Base-by-base conservation (phyloP, 257 asterid genomes). In the Capsicum baccatum region DNA sequence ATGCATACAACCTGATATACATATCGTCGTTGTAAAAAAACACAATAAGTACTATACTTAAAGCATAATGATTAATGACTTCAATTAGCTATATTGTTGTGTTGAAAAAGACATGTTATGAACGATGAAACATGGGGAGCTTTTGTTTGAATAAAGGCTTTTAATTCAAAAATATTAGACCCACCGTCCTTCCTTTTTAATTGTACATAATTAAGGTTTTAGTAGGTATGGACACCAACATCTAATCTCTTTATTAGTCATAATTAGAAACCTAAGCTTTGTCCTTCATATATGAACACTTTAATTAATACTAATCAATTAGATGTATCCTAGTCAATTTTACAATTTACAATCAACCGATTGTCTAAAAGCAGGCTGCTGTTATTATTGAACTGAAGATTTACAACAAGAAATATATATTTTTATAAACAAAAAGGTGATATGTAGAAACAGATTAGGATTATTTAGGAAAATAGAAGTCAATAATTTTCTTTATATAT, bases 81-180 rank as follows among this genome's bases (percentile, higher is more conserved):
- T 48, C 16, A n/a, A 73, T 48, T 73, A 19, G 12, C 80, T 48
- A 48, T 0, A 56, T n/a, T 57, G 84, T 73, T 80, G 85, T 3
- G 85, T 74, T n/a, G 69, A 74, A 79, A 58, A 76, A 54, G 73
- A 83, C 87, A 66, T 82, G 88, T 85, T 47, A 71, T 70, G 14
- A 52, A 81, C 33, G 70, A 71, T 48, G 85, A 81, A 85, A 80
- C 85, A 52, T 54, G 42, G 42, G 14, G 47, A 26, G 48, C 5
- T 52, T 52, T 6, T 74, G 19, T 74, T 50, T 74, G 39, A 74
- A 50, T 74, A 73, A 83, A 82, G 21, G 42, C 9, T 9, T 1
- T 48, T 50, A 8, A 12, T 14, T 17, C 1, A 55, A 17, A 55
- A 85, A 12, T 56, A 54, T 16, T 57, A 50, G 37, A n/a, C 74